Percentiles rank a stretch among this genome's conserved stretches.
Conservation (phyloP, 1,284 basidiomycete genomes). For the Hemileccinum hortonii region DNA sequence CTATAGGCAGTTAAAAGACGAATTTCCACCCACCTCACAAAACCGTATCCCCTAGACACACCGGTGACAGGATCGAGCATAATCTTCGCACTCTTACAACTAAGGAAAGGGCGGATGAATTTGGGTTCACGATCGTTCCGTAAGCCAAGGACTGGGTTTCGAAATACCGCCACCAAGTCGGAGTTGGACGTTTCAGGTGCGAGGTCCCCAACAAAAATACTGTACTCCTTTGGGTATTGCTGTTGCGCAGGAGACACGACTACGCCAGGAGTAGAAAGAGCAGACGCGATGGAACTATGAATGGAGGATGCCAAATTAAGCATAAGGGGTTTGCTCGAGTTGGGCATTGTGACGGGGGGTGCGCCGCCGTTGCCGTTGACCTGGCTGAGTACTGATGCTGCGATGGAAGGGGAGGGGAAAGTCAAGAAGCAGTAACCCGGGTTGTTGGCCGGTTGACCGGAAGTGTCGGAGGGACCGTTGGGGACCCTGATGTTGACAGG, state of each 20-base stretch:
- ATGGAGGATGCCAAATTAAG: constrained; percentile 80
- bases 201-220: constrained; percentile 88
- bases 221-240: constrained; percentile 78
- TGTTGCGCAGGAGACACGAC: constrained; percentile 43
- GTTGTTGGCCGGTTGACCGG: constrained; percentile 70
- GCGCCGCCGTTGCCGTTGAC: constrained; percentile 51
- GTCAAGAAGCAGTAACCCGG: constrained; percentile 85
- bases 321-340: constrained; percentile 70
- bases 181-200: constrained; percentile 88
- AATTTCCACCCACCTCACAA: constrained; percentile 63
- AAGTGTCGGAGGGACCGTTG: constrained; percentile 56
- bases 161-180: constrained; percentile 84
- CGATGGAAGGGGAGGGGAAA: constrained; percentile 71
- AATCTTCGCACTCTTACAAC: constrained; percentile 91
- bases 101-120: constrained; percentile 81
- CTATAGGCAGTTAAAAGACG: neutral
- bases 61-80: constrained; percentile 89
- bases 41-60: constrained; percentile 87
- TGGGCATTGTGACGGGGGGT: constrained; percentile 69
- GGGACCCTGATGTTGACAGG: constrained; percentile 70
- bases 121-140: constrained; percentile 79
- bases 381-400: constrained; percentile 69
- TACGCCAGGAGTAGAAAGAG: constrained; percentile 37
- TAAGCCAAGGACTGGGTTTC: constrained; percentile 78
- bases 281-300: constrained; percentile 43